Base-by-base conservation (phyloP, 768 basidiomycete species). In the Pleurotus pulmonarius region DNA sequence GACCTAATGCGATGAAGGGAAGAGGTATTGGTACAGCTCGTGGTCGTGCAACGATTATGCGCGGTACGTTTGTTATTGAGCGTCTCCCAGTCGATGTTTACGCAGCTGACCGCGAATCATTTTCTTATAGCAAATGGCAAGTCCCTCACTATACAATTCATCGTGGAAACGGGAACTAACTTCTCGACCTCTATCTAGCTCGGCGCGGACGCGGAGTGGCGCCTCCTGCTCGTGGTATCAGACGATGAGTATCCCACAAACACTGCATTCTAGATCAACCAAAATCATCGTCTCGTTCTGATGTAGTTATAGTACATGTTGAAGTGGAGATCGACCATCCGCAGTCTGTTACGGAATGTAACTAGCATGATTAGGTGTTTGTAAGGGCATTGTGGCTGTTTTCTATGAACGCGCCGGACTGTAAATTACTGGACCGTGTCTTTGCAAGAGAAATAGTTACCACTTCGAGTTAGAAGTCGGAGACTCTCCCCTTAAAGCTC, bases 21-120 rank as follows among this genome's bases (percentile, higher is more conserved):
- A 83, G 96, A 61, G 97, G 97, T 85, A 99, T 99, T 68, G 97
- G 97, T 65, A 97, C 96, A 67, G 96, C 96, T 47, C 88, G 96
- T 83, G 96, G 96, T 73, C 88, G 96, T 73, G 96, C 96, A 44
- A 98, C 96, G 12, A 98, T 98, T 65, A 94, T 97, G 90, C 82
- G 96, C 73, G 96, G 94, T 97, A 63, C 63, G 53, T 40, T 45
- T 49, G 44, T 56, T 60, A 43, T 48, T 55, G 47, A 45, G 40
- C 5, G 64, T 58, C 45, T 45, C 18, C 11, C 39, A 9, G 18
- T 43, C 6, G 2, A 29, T 52, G 56, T 58, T 59, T 62, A 29
- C 63, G 15, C 63, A 53, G 57, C 59, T 60, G 53, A 61, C 55
- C 41, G 59, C 18, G 63, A 29, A 24, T 56, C 59, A 44, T 61